phyloP scores from a whole-genome alignment of 2,329 filamentous ascomycete species.

The Fusarium domesticum region DNA sequence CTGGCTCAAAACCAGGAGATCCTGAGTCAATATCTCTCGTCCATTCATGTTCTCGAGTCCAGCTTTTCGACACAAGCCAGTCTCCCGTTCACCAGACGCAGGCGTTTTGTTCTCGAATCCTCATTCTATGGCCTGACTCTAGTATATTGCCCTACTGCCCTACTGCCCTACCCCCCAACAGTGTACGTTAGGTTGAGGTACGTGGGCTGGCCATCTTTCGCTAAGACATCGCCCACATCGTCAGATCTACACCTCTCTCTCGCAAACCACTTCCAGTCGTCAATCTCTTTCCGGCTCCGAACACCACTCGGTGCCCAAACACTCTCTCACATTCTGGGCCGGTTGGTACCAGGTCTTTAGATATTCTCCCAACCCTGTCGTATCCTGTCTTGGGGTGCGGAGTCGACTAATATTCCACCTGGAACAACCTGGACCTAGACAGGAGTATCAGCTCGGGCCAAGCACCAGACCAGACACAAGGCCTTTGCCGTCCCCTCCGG shows the following conservation, averaged over 20 bases:
- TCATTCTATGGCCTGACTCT: background rate
- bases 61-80: background rate
- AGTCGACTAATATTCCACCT: constrained; percentile 6
- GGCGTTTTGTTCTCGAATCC: background rate
- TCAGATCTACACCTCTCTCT: background rate
- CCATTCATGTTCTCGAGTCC: constrained; percentile 8
- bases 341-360: background rate
- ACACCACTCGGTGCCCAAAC: background rate
- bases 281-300: background rate
- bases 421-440: constrained; percentile 8
- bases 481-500: constrained; percentile 10
- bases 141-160: background rate
- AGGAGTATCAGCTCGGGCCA: constrained; percentile 10
- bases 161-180: no score
- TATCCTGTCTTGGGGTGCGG: constrained; percentile 1
- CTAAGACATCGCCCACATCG: background rate
- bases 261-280: background rate
- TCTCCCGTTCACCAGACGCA: background rate
- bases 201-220: no score
- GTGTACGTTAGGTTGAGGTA: no score
- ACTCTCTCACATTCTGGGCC: background rate
- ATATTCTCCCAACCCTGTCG: background rate
- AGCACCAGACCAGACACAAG: constrained; percentile 6
- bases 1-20: constrained; percentile 7
- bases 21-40: constrained; percentile 20